Evolutionary conservation across 768 basidiomycete species (phyloP).

Genomic region (Pulveroboletus ravenelii): DNA sequence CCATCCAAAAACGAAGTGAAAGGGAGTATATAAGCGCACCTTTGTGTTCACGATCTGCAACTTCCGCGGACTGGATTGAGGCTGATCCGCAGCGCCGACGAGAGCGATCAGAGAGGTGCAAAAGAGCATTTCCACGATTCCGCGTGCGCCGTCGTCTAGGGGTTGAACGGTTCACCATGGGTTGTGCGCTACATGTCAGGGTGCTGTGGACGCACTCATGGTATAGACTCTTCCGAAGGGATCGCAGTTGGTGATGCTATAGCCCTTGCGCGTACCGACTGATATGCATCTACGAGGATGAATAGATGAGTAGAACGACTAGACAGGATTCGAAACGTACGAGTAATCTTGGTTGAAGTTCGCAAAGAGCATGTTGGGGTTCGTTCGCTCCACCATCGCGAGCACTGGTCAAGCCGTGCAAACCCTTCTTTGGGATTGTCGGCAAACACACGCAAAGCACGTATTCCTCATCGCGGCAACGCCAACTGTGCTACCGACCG

Average conservation of each 20-base stretch:
- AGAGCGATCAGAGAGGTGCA: slow-evolving; percentile 97
- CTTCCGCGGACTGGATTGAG: slow-evolving; percentile 84
- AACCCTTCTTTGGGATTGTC: slow-evolving; percentile 8
- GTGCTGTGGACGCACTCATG: slow-evolving; percentile 64
- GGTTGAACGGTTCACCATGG: neutral
- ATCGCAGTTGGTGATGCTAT: slow-evolving; percentile 96
- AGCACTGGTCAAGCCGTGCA: neutral
- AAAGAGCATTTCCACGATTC: slow-evolving; percentile 99
- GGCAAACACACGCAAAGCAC: slow-evolving; percentile 17
- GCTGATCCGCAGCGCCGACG: slow-evolving; percentile 92
- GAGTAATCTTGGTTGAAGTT: slow-evolving; percentile 99
- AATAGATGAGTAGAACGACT: slow-evolving; percentile 1
- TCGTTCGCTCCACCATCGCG: slow-evolving; percentile 36
- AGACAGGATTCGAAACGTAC: slow-evolving; percentile 37
- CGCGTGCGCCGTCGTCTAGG: slow-evolving; percentile 86
- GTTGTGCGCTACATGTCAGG: neutral
- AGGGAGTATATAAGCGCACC: slow-evolving; percentile 40
- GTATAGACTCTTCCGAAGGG: slow-evolving; percentile 96
- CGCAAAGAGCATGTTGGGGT: slow-evolving; percentile 68
- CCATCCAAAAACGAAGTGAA: slow-evolving; percentile 3
- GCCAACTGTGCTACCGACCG: too few species aligned
- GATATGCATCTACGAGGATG: slow-evolving; percentile 66
- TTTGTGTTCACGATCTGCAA: slow-evolving; percentile 99
- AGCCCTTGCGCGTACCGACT: slow-evolving; percentile 92
- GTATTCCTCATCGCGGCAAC: neutral